phyloP scores from a whole-genome alignment of 768 basidiomycete species.

The Lactarius pseudohatsudake region DNA sequence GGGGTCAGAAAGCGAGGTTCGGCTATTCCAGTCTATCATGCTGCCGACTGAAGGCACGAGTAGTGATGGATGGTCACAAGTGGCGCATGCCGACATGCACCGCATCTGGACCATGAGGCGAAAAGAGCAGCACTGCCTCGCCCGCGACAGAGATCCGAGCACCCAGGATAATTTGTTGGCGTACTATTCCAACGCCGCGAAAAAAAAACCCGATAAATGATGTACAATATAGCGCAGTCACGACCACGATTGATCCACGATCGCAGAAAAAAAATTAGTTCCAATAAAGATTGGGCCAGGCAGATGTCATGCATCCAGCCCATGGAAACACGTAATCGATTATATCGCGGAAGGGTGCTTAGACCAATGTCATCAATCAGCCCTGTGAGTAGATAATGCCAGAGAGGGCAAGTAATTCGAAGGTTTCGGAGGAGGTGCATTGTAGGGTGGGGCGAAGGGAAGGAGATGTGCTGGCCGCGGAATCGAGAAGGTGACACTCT shows the following conservation, averaged over 20 bases:
- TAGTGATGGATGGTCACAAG: conserved; percentile 2
- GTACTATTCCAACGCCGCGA: not conserved
- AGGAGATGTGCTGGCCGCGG: conserved; percentile 3
- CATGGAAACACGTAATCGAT: conserved; percentile 9
- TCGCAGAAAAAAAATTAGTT: not conserved
- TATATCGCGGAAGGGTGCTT: not conserved
- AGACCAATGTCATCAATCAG: not conserved
- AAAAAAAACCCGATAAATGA: not conserved
- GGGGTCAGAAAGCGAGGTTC: not conserved
- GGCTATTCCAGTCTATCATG: not conserved
- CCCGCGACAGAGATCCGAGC: conserved; percentile 16
- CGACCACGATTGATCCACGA: conserved; percentile 5
- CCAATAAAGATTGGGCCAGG: not conserved
- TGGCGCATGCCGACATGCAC: conserved; percentile 15
- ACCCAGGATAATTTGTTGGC: conserved; percentile 16
- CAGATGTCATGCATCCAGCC: not conserved
- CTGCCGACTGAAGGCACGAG: conserved; percentile 3
- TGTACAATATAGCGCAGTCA: not conserved
- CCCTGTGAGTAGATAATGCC: not conserved
- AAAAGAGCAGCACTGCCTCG: not conserved
- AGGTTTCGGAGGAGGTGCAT: conserved; percentile 2
- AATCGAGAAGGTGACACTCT: not conserved
- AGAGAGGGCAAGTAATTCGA: conserved; percentile 6
- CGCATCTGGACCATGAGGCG: conserved; percentile 7
- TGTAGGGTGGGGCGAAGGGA: not conserved